These are phyloP conservation scores for Hyaloperonospora arabidopsidis DNA, from an alignment of 352 stramenopile genomes.

Conservation along the genomic window DNA sequence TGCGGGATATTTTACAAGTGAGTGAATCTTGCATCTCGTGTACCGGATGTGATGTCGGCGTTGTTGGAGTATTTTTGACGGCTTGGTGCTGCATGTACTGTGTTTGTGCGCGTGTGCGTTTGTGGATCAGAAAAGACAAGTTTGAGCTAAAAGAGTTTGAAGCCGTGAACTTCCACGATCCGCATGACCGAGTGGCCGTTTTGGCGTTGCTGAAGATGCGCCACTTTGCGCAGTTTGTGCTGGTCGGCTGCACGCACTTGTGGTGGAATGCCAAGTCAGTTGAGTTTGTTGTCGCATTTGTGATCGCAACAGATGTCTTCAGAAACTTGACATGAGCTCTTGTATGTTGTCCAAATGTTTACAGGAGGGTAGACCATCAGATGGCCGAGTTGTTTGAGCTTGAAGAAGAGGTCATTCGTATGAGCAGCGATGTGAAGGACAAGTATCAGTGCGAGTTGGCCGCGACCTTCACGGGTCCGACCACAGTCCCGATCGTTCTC, in stretches of 20 bases:
- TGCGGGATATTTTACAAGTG: slow-evolving; percentile 86
- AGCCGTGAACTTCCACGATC: slow-evolving; percentile 80
- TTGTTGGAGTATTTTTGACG: not conserved
- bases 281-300: not conserved
- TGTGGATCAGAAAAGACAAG: slow-evolving; percentile 54
- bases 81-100: slow-evolving; percentile 2
- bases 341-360: slow-evolving; percentile 1
- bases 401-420: slow-evolving; percentile 73
- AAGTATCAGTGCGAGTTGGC: slow-evolving; percentile 71
- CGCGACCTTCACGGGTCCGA: slow-evolving; percentile 39
- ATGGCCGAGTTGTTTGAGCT: slow-evolving; percentile 81
- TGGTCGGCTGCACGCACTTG: slow-evolving; percentile 77
- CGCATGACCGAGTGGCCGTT: slow-evolving; percentile 79
- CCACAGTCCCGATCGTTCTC: slow-evolving; percentile 64
- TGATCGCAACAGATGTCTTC: not conserved
- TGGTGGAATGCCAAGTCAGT: slow-evolving; percentile 85
- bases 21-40: slow-evolving; percentile 6
- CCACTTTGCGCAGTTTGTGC: slow-evolving; percentile 69
- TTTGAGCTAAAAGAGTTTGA: slow-evolving; percentile 83
- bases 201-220: slow-evolving; percentile 79
- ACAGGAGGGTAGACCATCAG: slow-evolving; percentile 80
- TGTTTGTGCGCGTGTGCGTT: not conserved
- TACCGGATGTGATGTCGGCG: not conserved
- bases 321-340: not conserved
- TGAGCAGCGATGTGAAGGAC: slow-evolving; percentile 70